Base-by-base conservation (phyloP, 1,284 basidiomycete species). In the Fomitopsis pinicola region DNA sequence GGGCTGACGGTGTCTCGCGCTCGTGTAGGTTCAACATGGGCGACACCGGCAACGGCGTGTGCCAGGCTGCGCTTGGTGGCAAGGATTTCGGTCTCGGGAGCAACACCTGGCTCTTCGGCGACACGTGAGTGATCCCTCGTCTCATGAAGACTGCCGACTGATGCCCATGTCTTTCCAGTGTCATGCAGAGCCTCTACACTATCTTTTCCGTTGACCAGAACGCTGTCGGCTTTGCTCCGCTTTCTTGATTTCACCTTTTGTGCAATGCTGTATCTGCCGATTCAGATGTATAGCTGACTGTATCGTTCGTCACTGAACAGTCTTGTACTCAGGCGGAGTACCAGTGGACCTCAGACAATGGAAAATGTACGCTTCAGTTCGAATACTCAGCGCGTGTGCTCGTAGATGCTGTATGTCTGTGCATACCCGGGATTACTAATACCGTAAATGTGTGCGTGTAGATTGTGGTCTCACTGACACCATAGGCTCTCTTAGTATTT, bases 101-200 rank as follows among this genome's bases (percentile, higher is more conserved):
- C 63, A 65, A 68, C 62, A 67, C 69, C 60, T 73, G 72, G 72
- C 68, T 74, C 44, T 63, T 74, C 61, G 71, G 72, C 53, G 72
- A 73, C 55, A 63, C 65, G 55, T 73, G 40, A 63, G 65, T 46
- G 5, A 46, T 35, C 14, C 38, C 12, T 10, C 14, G 12, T 40
- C 38, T 40, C 38, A 15, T 10, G 14, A 10, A 40, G 38, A 10
- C 12, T 10, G 9, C 38, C 9, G 9, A 8, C 35, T 36, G 14
- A 36, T 22, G 12, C 35, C 9, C 14, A 4, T 38, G 35, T 14
- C 5, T 54, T 19, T 17, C 15, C 58, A 68, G 62, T 42, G 50
- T 68, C 57, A 64, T 66, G 68, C 59, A 60, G 55, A 67, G 64
- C 60, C 58, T 64, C 17, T 68, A 68, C 60, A 65, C 60, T 22